phyloP scores from a whole-genome alignment of 1,284 basidiomycete species.

The Earliella scabrosa region DNA sequence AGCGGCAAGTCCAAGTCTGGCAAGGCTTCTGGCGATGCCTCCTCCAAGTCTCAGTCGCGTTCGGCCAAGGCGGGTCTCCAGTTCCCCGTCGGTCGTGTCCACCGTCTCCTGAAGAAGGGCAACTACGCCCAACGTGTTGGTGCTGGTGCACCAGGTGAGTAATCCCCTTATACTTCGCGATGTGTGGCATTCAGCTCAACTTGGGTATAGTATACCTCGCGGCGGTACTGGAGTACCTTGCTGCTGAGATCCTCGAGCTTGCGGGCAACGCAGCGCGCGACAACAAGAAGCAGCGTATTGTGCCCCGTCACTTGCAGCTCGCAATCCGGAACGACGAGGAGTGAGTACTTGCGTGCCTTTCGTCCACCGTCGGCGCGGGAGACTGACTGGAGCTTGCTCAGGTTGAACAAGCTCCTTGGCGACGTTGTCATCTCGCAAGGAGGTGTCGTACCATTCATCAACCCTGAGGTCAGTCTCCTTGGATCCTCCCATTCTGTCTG shows the following conservation, averaged over 20 bases:
- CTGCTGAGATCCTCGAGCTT: conserved; percentile 87
- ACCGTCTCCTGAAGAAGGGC: conserved; percentile 87
- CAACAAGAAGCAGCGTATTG: conserved; percentile 88
- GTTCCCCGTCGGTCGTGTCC: conserved; percentile 92
- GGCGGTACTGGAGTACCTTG: conserved; percentile 82
- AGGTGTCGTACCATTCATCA: conserved; percentile 76
- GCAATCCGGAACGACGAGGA: conserved; percentile 89
- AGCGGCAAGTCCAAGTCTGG: conserved; percentile 66
- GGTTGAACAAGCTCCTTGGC: conserved; percentile 74
- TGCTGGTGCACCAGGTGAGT: conserved; percentile 76
- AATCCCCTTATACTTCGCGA: too few species aligned
- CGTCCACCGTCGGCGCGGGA: neutral
- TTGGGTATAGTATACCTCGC: conserved; percentile 72
- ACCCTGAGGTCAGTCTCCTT: conserved; percentile 45
- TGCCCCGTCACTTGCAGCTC: conserved; percentile 86
- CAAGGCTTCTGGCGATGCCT: conserved; percentile 51
- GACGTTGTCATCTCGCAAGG: conserved; percentile 87
- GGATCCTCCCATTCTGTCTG: neutral
- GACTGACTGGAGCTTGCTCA: conserved; percentile 15
- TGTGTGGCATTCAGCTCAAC: too few species aligned
- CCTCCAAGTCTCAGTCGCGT: conserved; percentile 67
- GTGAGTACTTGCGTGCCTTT: conserved; percentile 40
- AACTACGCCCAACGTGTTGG: conserved; percentile 86
- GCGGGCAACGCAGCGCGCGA: conserved; percentile 83
- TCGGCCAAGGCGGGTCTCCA: conserved; percentile 84